Evolutionary conservation across 805 yeast genomes (phyloP).

Genomic region (Zygosaccharomyces pseudorouxii): DNA sequence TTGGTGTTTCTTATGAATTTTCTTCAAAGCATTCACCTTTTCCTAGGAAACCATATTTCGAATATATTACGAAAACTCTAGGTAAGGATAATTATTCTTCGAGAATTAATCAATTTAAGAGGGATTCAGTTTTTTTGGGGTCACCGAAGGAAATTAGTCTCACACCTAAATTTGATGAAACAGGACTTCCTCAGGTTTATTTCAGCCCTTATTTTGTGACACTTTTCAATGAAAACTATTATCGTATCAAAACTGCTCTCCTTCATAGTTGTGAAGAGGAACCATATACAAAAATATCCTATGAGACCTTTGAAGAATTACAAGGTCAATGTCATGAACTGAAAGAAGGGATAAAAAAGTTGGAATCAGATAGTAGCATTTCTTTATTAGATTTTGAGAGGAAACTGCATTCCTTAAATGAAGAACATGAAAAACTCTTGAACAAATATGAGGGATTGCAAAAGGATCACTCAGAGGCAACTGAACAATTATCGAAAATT

Average conservation of each 20-base stretch:
- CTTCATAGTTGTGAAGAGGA: slow-evolving; percentile 70
- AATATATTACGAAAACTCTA: slow-evolving; percentile 60
- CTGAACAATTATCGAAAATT: background rate
- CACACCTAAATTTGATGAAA: slow-evolving; percentile 57
- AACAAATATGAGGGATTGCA: slow-evolving; percentile 13
- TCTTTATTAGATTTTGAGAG: slow-evolving; percentile 23
- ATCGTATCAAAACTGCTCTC: slow-evolving; percentile 64
- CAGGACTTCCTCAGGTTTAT: slow-evolving; percentile 84
- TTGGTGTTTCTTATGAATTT: slow-evolving; percentile 82
- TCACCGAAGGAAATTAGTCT: slow-evolving; percentile 47
- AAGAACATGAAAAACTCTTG: slow-evolving; percentile 11
- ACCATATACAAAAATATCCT: slow-evolving; percentile 63
- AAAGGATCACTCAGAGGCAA: slow-evolving; percentile 14
- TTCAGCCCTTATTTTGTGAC: slow-evolving; percentile 61
- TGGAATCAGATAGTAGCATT: slow-evolving; percentile 31
- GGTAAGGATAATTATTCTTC: slow-evolving; percentile 77
- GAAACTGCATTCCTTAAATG: slow-evolving; percentile 12
- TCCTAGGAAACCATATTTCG: slow-evolving; percentile 54
- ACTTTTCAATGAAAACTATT: slow-evolving; percentile 63
- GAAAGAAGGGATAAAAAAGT: slow-evolving; percentile 27
- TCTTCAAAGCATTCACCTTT: slow-evolving; percentile 55
- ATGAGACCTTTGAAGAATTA: slow-evolving; percentile 43
- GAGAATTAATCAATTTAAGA: slow-evolving; percentile 68
- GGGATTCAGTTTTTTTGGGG: slow-evolving; percentile 49
- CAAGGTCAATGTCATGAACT: slow-evolving; percentile 36